Conservation (phyloP, 2,329 filamentous ascomycete genomes). For the Talaromyces sp. region DNA sequence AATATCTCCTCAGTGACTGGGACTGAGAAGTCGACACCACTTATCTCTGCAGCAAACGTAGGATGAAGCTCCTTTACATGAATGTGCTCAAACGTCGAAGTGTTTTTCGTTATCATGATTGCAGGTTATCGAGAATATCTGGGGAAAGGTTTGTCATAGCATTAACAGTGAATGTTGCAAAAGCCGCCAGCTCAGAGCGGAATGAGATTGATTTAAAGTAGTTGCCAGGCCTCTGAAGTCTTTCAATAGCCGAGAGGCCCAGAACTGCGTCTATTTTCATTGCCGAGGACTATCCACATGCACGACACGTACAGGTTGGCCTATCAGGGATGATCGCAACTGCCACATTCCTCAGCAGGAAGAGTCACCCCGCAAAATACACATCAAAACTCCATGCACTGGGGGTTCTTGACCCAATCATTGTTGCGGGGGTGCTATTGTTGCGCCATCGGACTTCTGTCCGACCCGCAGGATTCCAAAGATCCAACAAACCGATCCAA, state of each 20-base stretch:
- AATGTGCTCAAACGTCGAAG: background rate
- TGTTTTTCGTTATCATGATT: background rate
- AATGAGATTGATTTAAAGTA: background rate
- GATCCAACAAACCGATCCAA: too few relatives aligned
- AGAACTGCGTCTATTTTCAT: background rate
- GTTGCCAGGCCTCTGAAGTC: background rate
- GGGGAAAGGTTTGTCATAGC: background rate
- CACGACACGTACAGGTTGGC: background rate
- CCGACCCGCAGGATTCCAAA: background rate
- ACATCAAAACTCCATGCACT: background rate
- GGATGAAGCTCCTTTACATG: slow-evolving; percentile 3
- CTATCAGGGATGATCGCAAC: background rate
- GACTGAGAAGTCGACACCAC: slow-evolving; percentile 2
- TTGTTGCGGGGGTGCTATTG: background rate
- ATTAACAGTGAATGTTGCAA: background rate
- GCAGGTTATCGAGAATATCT: background rate
- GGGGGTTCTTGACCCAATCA: too few relatives aligned
- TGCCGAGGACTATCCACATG: background rate
- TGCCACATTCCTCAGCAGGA: background rate
- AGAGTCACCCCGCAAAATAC: background rate
- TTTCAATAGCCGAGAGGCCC: background rate
- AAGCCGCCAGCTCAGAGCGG: background rate
- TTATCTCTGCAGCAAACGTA: slow-evolving; percentile 4
- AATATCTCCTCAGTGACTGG: background rate
- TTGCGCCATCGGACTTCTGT: background rate